Evolutionary conservation across 2,329 filamentous ascomycete species (phyloP).

Genomic region (Colletotrichum viniferum): DNA sequence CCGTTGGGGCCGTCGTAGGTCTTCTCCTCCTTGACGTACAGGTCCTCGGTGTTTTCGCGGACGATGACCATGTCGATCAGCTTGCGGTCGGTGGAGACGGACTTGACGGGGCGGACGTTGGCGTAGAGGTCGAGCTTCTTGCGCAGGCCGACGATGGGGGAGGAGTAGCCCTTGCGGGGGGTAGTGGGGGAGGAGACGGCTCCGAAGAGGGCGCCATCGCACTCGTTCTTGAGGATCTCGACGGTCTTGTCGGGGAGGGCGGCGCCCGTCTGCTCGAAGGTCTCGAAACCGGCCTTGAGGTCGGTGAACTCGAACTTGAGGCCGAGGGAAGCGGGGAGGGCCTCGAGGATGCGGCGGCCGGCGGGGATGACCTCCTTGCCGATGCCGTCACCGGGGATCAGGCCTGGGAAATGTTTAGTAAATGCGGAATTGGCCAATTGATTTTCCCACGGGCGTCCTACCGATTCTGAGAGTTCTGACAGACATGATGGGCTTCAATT

Average conservation of each 20-base stretch:
- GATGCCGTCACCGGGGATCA: constrained; percentile 98
- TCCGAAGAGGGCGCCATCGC: constrained; percentile 94
- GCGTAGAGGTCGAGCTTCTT: constrained; percentile 95
- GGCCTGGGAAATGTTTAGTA: constrained; percentile 52
- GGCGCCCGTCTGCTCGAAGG: constrained; percentile 86
- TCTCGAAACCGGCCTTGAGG: constrained; percentile 91
- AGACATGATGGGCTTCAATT: constrained; percentile 36
- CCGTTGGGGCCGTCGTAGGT: constrained; percentile 75
- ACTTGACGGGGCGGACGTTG: constrained; percentile 96
- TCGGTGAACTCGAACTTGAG: constrained; percentile 94
- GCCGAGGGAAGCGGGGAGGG: constrained; percentile 86
- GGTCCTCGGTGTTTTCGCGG: constrained; percentile 97
- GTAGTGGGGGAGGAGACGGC: constrained; percentile 91
- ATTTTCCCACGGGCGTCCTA: constrained; percentile 20
- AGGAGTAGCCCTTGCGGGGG: constrained; percentile 93
- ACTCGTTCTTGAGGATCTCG: constrained; percentile 85
- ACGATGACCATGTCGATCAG: constrained; percentile 98
- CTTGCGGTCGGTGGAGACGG: constrained; percentile 65
- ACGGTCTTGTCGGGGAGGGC: constrained; percentile 92
- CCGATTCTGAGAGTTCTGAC: constrained; percentile 47
- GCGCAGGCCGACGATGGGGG: constrained; percentile 93
- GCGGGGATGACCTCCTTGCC: constrained; percentile 98
- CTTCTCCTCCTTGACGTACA: constrained; percentile 96
- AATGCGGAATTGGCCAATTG: background rate
- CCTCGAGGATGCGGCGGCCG: constrained; percentile 88